A percentile compares a stretch with the other conserved stretches of the same genome.
Conservation (phyloP, 345 rosid species). For the Rhodamnia rubescens region DNA sequence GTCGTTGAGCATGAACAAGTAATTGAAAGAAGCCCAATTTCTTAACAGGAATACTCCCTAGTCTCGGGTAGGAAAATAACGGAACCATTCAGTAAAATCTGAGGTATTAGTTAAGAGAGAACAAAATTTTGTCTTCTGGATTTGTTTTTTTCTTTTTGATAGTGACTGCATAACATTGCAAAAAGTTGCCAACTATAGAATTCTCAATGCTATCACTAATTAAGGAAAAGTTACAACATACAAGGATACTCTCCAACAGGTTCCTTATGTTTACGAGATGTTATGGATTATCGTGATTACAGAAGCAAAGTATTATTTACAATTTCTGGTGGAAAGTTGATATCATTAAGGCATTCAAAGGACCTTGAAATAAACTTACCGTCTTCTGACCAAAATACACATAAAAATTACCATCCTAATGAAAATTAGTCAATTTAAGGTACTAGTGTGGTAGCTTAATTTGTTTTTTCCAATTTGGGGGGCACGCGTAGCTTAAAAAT, state of each 20-base stretch:
- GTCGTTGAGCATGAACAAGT: neutral
- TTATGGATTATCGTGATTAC: accelerated
- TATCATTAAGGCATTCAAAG: neutral
- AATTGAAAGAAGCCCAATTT: neutral
- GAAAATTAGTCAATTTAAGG: neutral
- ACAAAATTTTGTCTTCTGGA: too few species aligned
- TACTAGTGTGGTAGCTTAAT: neutral
- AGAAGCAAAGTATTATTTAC: neutral
- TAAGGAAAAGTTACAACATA: neutral
- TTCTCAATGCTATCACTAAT: accelerated
- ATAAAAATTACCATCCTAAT: neutral
- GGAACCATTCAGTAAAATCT: accelerated
- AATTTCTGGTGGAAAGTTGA: neutral
- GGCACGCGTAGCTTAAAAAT: too few species aligned
- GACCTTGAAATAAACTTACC: neutral
- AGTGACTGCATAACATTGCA: too few species aligned
- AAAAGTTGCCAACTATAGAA: too few species aligned
- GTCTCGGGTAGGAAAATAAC: too few species aligned
- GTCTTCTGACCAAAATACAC: too few species aligned
- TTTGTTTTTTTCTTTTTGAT: too few species aligned
- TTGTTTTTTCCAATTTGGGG: too few species aligned
- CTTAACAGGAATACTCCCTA: neutral
- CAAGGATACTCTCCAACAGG: accelerated
- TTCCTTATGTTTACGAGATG: neutral
- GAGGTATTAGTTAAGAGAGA: too few species aligned